A percentile compares a stretch with the other conserved stretches of the same genome.
phyloP scores from a whole-genome alignment of 225 moss, liverwort and hornwort species.

The Rhytidiadelphus loreus region DNA sequence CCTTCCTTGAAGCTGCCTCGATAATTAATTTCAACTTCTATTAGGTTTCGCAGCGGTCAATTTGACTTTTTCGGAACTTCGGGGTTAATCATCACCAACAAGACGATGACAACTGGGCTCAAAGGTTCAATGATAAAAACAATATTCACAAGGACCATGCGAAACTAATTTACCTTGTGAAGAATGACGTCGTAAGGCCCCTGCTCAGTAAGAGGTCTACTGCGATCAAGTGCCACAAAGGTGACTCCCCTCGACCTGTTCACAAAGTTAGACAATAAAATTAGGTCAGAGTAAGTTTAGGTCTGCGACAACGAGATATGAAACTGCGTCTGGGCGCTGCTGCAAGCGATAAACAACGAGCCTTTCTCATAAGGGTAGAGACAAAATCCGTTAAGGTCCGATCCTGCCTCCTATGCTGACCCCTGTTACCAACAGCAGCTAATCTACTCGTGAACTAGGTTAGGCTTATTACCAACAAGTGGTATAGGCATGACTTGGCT shows the following conservation, averaged over 20 bases:
- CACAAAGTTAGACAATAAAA: background rate
- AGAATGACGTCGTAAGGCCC: slow-evolving; percentile 42
- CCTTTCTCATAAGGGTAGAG: background rate
- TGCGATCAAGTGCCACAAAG: slow-evolving; percentile 36
- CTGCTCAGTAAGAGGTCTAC: slow-evolving; percentile 27
- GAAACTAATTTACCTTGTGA: slow-evolving; percentile 19
- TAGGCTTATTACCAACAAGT: background rate
- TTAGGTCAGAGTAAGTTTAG: background rate
- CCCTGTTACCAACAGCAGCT: background rate
- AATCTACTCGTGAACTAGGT: background rate
- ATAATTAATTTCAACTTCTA: background rate
- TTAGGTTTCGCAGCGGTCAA: background rate
- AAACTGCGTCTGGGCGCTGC: background rate
- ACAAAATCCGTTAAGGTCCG: background rate
- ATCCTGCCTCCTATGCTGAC: background rate
- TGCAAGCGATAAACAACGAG: background rate
- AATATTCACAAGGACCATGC: background rate
- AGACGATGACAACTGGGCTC: background rate
- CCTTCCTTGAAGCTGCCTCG: background rate
- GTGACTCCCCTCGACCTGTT: slow-evolving; percentile 32
- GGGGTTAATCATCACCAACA: background rate
- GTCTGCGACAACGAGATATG: background rate
- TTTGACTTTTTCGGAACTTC: background rate
- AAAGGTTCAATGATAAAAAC: background rate
- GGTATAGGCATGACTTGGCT: background rate